Evolutionary conservation across 805 yeast species (phyloP), one percentile per base, ranked within the genome.

Genomic region (Pichia pseudocactophila): DNA sequence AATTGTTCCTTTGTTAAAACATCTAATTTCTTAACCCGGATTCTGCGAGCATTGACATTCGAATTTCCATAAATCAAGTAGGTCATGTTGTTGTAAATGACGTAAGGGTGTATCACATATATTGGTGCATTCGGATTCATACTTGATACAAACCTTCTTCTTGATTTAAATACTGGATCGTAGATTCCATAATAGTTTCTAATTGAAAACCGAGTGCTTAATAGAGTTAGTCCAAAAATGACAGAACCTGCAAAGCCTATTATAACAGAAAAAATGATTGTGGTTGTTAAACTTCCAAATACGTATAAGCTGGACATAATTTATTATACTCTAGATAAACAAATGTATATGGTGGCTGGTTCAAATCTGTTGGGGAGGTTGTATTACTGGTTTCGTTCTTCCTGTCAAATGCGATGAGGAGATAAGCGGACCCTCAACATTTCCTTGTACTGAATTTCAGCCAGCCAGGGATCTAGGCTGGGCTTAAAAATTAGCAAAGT

Each of bases 231-330:
- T 22, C 76, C 55, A 0, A 66, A 17, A 5, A 83, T 82, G 32
- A 78, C 76, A 18, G 71, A 53, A 11, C 77, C 71, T 3, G 84
- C 85, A 12, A 78, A 74, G 1, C 80, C 73, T 30, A 80, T 65
- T 1, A 85, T 83, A 11, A 80, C 60, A 58, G 78, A 76, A 58
- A 80, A 80, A 26, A 80, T 61, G 30, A 78, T 76, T 1, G 82
- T 76, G 1, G 83, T 74, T 1, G 84, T 83, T 30, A 73, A 66
- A 50, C 68, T 71, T 7, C 65, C 67, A 15, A 63, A 44, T 7
- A 40, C 38, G 25, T 32, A 27, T 16, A 5, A 8, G 6, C 12
- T 15, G 7, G 26, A 30, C 7, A 13, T 11, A 35, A 38, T 38
- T 26, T 26, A 20, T n/a, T n/a, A n/a, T n/a, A n/a, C n/a, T n/a